phyloP scores from a whole-genome alignment of 108 stramenopile species.

The Nitzschia putrida region DNA sequence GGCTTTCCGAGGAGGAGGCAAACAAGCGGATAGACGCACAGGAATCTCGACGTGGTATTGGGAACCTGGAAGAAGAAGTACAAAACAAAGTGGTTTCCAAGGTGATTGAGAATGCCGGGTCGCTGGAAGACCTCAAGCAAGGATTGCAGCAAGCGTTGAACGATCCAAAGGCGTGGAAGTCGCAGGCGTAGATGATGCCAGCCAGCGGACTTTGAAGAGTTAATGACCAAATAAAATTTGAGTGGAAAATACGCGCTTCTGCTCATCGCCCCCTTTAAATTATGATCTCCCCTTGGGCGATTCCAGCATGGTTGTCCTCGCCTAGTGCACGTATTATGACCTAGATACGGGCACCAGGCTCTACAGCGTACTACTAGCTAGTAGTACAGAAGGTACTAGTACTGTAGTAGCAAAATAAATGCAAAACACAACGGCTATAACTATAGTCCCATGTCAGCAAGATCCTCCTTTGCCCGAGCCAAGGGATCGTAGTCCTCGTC shows the following conservation, averaged over 20 bases:
- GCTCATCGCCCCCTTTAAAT: too few relatives aligned
- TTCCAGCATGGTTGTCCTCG: too few relatives aligned
- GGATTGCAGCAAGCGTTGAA: slow-evolving; percentile 35
- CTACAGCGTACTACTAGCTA: too few relatives aligned
- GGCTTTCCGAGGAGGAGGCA: slow-evolving; percentile 62
- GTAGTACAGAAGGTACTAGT: too few relatives aligned
- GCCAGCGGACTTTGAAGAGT: too few relatives aligned
- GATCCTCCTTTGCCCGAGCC: slow-evolving; percentile 64
- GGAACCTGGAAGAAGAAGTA: slow-evolving; percentile 52
- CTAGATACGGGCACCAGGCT: too few relatives aligned
- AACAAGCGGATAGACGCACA: slow-evolving; percentile 67
- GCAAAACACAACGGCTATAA: neutral
- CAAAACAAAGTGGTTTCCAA: slow-evolving; percentile 56
- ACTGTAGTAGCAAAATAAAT: neutral
- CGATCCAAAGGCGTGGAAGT: slow-evolving; percentile 37
- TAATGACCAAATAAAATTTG: neutral
- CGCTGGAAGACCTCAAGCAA: slow-evolving; percentile 27
- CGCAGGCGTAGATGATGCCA: neutral
- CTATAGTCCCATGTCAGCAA: slow-evolving; percentile 78
- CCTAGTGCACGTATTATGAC: too few relatives aligned
- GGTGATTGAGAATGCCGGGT: slow-evolving; percentile 70
- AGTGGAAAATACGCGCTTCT: too few relatives aligned
- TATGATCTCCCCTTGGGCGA: too few relatives aligned
- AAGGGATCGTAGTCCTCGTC: slow-evolving; percentile 53
- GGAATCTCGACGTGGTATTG: slow-evolving; percentile 59